These are phyloP conservation scores for Fabrea salina DNA, from an alignment of 169 alveolate species.

Conservation along the genomic window DNA sequence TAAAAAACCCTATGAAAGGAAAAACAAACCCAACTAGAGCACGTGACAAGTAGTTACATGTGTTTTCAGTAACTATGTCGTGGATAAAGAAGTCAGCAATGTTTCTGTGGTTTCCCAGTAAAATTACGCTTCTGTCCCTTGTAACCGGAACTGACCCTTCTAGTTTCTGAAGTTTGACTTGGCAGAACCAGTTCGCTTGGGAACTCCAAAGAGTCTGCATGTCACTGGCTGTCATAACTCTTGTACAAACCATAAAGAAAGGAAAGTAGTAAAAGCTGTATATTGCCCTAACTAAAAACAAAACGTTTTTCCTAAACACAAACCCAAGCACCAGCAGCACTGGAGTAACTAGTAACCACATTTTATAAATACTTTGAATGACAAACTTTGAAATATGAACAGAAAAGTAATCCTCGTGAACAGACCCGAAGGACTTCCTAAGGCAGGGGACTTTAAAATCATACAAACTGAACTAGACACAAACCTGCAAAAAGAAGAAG, in stretches of 20 bases:
- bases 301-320: too few relatives aligned
- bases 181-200: conserved; percentile 5
- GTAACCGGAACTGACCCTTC: not conserved
- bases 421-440: not conserved
- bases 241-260: not conserved
- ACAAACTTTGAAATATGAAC: conserved; percentile 12
- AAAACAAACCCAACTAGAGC: conserved; percentile 25
- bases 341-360: too few relatives aligned
- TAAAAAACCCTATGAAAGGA: conserved; percentile 1
- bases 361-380: too few relatives aligned
- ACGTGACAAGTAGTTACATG: not conserved
- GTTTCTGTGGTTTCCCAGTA: conserved; percentile 12
- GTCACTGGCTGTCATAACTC: conserved; percentile 2
- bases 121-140: not conserved
- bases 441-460: not conserved
- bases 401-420: not conserved
- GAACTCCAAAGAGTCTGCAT: not conserved
- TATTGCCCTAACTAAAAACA: not conserved
- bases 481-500: conserved; percentile 38
- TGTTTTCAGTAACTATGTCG: not conserved
- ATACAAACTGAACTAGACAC: not conserved
- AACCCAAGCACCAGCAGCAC: too few relatives aligned
- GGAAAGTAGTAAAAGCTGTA: not conserved
- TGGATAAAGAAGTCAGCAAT: not conserved
- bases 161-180: not conserved